Evolutionary conservation across 352 stramenopile genomes (phyloP).

Genomic region (Phytophthora uliginosa): DNA sequence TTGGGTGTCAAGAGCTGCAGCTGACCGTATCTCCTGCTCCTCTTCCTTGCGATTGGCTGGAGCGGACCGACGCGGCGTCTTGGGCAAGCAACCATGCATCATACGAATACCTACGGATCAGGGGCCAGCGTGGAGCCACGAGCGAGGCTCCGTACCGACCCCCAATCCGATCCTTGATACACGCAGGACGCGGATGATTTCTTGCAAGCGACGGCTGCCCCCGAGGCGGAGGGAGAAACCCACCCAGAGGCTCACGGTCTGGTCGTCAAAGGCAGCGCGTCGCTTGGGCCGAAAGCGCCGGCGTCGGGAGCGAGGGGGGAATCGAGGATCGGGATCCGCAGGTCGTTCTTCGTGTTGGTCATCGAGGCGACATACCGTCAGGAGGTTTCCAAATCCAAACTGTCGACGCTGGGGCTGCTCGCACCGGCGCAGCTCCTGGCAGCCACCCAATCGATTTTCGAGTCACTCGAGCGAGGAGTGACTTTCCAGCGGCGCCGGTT

Average conservation of each 20-base stretch:
- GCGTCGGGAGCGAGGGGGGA: slow-evolving; percentile 30
- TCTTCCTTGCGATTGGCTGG: slow-evolving; percentile 6
- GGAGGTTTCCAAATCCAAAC: slow-evolving; percentile 89
- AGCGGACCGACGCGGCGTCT: slow-evolving; percentile 28
- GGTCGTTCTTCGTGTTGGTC: slow-evolving; percentile 11
- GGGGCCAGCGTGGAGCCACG: slow-evolving; percentile 13
- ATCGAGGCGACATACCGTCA: slow-evolving; percentile 74
- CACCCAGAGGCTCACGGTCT: slow-evolving; percentile 1
- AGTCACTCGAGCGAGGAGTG: slow-evolving; percentile 1
- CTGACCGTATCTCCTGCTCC: not conserved
- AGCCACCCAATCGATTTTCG: slow-evolving; percentile 16
- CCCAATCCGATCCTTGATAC: slow-evolving; percentile 91
- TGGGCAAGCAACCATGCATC: slow-evolving; percentile 57
- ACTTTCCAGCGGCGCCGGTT: not conserved
- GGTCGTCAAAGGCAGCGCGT: slow-evolving; percentile 21
- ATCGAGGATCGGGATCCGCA: slow-evolving; percentile 52
- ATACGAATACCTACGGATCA: slow-evolving; percentile 93
- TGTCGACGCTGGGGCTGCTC: slow-evolving; percentile 19
- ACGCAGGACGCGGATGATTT: slow-evolving; percentile 57
- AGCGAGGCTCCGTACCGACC: slow-evolving; percentile 5
- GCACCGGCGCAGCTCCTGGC: slow-evolving; percentile 8
- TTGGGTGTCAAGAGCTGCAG: not conserved
- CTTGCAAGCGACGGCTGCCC: slow-evolving; percentile 48
- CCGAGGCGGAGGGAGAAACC: not conserved
- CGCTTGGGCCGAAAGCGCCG: slow-evolving; percentile 31